phyloP scores from a whole-genome alignment of 176 grass and related monocot genomes.

The Oryza glaberrima region DNA sequence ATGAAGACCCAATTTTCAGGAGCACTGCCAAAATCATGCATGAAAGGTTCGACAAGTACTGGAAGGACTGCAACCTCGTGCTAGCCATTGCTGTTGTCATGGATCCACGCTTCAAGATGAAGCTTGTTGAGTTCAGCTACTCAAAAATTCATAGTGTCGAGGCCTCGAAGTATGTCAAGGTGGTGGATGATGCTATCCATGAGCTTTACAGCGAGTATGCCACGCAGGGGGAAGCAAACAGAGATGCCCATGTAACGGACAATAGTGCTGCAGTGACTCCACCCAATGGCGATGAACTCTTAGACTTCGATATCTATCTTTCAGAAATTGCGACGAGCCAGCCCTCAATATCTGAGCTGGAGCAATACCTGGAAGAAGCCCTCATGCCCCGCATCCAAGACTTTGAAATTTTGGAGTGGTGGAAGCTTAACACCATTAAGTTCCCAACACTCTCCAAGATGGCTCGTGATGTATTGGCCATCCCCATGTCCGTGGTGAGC shows the following conservation, averaged over 20 bases:
- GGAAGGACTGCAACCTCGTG: constrained; percentile 91
- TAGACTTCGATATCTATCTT: constrained; percentile 85
- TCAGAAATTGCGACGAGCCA: constrained; percentile 71
- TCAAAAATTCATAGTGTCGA: constrained; percentile 86
- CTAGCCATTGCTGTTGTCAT: constrained; percentile 83
- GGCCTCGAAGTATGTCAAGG: constrained; percentile 67
- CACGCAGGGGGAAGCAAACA: constrained; percentile 51
- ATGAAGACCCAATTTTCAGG: constrained; percentile 61
- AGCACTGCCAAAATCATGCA: constrained; percentile 79
- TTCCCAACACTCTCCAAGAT: constrained; percentile 81
- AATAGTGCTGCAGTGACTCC: constrained; percentile 28
- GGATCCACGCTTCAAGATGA: constrained; percentile 97
- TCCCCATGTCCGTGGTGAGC: constrained; percentile 77
- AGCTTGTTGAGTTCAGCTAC: constrained; percentile 88
- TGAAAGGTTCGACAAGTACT: constrained; percentile 90
- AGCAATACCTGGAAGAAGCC: constrained; percentile 83
- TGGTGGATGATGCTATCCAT: constrained; percentile 65
- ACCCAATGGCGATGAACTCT: constrained; percentile 50
- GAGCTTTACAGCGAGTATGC: constrained; percentile 81
- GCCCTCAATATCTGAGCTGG: constrained; percentile 67
- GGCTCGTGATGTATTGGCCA: constrained; percentile 74
- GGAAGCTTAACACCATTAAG: constrained; percentile 80
- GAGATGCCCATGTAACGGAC: constrained; percentile 27
- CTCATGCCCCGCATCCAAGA: constrained; percentile 70
- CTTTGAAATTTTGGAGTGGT: constrained; percentile 84